Evolutionary conservation across 768 basidiomycete species (phyloP).

Genomic region (Dioszegia aurantiaca): DNA sequence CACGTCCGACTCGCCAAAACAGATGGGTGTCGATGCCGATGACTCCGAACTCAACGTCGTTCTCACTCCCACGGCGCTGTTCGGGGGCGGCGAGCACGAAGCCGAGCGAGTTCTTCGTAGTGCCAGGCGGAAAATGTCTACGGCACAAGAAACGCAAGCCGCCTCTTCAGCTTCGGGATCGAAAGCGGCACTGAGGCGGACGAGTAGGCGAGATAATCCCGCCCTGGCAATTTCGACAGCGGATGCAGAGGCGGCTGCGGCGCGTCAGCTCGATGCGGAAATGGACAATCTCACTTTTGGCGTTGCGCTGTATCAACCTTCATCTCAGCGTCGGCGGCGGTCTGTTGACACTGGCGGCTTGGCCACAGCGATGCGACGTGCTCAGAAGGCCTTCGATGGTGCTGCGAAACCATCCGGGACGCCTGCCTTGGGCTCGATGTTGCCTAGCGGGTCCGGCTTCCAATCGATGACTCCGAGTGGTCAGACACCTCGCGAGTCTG

Average conservation of each 20-base stretch:
- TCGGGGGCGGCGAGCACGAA: slow-evolving; percentile 42
- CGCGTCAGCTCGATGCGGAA: slow-evolving; percentile 2
- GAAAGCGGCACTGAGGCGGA: too few species aligned
- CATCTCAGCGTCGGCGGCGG: slow-evolving; percentile 54
- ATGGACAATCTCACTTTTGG: slow-evolving; percentile 11
- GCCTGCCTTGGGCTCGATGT: slow-evolving; percentile 48
- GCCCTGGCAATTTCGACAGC: neutral
- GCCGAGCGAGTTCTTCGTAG: slow-evolving; percentile 35
- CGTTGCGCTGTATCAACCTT: slow-evolving; percentile 22
- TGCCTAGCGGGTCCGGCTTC: slow-evolving; percentile 55
- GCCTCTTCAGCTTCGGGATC: neutral
- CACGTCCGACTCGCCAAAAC: neutral
- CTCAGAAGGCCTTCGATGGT: slow-evolving; percentile 52
- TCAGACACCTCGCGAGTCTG: slow-evolving; percentile 41
- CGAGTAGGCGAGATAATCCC: neutral
- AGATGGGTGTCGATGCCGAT: neutral
- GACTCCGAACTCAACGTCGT: slow-evolving; percentile 23
- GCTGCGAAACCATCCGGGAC: slow-evolving; percentile 63
- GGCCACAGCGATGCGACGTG: slow-evolving; percentile 64
- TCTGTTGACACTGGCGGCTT: slow-evolving; percentile 90
- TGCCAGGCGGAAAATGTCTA: slow-evolving; percentile 2
- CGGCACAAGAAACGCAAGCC: neutral
- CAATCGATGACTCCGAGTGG: slow-evolving; percentile 12
- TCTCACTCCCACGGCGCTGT: slow-evolving; percentile 38
- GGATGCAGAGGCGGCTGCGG: neutral